These are phyloP conservation scores for Aegilops longissima DNA, from an alignment of 176 grass and related monocot genomes.

Conservation along the genomic window DNA sequence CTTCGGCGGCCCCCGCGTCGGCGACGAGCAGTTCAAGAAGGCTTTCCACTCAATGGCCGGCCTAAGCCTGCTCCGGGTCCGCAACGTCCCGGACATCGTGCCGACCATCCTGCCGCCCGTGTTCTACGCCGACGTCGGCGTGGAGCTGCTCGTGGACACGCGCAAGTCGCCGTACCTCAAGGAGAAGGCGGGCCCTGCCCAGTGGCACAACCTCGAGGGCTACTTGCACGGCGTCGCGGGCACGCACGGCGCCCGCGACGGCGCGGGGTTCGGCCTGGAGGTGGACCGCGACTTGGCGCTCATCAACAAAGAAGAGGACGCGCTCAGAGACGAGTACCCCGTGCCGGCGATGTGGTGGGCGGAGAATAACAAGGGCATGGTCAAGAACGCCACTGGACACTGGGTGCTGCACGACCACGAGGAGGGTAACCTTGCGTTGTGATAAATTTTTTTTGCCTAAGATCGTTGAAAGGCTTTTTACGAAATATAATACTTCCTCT, in stretches of 20 bases:
- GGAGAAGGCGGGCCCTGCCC: constrained; percentile 26
- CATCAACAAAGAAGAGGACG: constrained; percentile 70
- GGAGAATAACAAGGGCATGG: constrained; percentile 75
- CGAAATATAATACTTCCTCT: not conserved
- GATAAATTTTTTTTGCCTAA: not conserved
- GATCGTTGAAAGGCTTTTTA: not conserved
- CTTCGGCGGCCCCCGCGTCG: constrained; percentile 78
- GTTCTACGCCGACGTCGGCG: constrained; percentile 68
- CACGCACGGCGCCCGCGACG: constrained; percentile 40
- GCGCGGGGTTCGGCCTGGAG: constrained; percentile 42
- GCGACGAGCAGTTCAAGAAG: constrained; percentile 59
- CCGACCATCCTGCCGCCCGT: constrained; percentile 57
- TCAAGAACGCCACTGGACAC: constrained; percentile 41
- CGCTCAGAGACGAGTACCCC: constrained; percentile 62
- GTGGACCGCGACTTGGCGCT: constrained; percentile 77
- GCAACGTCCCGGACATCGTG: constrained; percentile 62
- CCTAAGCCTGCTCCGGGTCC: constrained; percentile 62
- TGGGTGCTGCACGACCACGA: constrained; percentile 79
- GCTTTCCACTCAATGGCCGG: constrained; percentile 36
- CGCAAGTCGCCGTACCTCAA: constrained; percentile 64
- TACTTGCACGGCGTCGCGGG: constrained; percentile 85
- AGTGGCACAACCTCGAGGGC: constrained; percentile 79
- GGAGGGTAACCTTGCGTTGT: constrained; percentile 49
- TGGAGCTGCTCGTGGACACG: constrained; percentile 70
- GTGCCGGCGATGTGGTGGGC: constrained; percentile 70